Percentiles rank a stretch among this genome's conserved stretches.
Evolutionary conservation across 768 basidiomycete genomes (phyloP).

Genomic region (Termitomyces sp.): DNA sequence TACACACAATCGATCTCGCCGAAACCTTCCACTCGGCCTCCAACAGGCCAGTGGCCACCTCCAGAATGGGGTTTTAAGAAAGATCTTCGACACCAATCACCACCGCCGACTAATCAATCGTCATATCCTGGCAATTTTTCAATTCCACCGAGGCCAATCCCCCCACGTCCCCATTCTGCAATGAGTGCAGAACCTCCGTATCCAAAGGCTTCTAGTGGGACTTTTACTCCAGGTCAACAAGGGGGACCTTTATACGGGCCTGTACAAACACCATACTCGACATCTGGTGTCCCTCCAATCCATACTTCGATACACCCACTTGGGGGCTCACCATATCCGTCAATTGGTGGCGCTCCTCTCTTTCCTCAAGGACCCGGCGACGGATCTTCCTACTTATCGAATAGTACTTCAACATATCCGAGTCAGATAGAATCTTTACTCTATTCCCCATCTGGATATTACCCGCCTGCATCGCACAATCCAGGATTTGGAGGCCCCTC

Average conservation of each 20-base stretch:
- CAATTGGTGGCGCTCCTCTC: constrained; percentile 5
- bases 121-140: constrained; percentile 20
- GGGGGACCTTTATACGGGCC: constrained; percentile 1
- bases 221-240: neutral
- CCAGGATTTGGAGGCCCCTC: constrained; percentile 6
- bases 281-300: constrained; percentile 6
- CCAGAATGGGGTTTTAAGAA: constrained; percentile 31
- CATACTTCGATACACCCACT: constrained; percentile 5
- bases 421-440: constrained; percentile 10
- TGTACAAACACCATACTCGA: constrained; percentile 1
- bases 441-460: constrained; percentile 9
- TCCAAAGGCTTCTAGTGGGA: neutral
- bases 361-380: constrained; percentile 5
- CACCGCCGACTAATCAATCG: constrained; percentile 8
- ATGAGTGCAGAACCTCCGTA: constrained; percentile 5
- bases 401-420: constrained; percentile 13
- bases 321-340: constrained; percentile 15
- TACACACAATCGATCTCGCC: constrained; percentile 7
- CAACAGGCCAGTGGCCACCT: constrained; percentile 31
- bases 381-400: constrained; percentile 6
- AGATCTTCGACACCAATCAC: constrained; percentile 10
- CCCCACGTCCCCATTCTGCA: constrained; percentile 21
- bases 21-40: constrained; percentile 3
- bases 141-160: constrained; percentile 19
- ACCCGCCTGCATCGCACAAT: constrained; percentile 10